Evolutionary conservation across 192 early-diverging fungal genomes (phyloP), one percentile per base, ranked within the genome.

Genomic region (Backusella tuberculispora): DNA sequence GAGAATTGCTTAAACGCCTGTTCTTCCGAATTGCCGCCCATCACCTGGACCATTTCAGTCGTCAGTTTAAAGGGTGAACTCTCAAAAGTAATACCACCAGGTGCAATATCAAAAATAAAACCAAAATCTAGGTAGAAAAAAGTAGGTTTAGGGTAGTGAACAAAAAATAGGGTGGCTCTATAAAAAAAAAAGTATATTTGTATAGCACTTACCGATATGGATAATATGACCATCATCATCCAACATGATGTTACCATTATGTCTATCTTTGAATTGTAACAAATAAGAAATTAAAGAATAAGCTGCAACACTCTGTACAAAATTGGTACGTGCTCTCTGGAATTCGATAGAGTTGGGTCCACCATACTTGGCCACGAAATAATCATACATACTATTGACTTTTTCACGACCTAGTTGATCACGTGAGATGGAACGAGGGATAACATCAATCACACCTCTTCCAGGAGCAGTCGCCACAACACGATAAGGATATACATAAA

Each of bases 201-300:
- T 34, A 40, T 64, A 24, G 64, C 12, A 64, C 29, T 66, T 88
- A 92, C 91, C 92, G 74, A 99, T 98, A 83, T 99, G 98, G 75
- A 99, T 85, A n/a, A 99, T 91, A 80, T 99, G 97, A 0, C 98
- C 98, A 68, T 92, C 85, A 68, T 94, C 90, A 74, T 99, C 98
- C 69, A 99, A 85, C 98, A 99, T 99, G 73, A 99, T 98, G 81
- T 99, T 99, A 45, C 97, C 97, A 83, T 99, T 99, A 81, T 99
- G 97, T 19, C 98, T 85, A 85, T 99, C 98, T 81, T 99, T 99
- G 85, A 99, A 96, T 80, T 99, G 97, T 43, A 99, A 84, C 60
- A 99, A 64, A 81, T 95, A 99, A 64, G 95, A 88, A 15, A 99
- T 90, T 21, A 99, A 87, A 15, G 95, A 97, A 81, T 99, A 99